A percentile compares a stretch with the other conserved stretches of the same genome.
These are phyloP conservation scores for Pseudocercospora pini-densiflorae DNA, from an alignment of 2,329 filamentous ascomycete genomes.

Conservation along the genomic window DNA sequence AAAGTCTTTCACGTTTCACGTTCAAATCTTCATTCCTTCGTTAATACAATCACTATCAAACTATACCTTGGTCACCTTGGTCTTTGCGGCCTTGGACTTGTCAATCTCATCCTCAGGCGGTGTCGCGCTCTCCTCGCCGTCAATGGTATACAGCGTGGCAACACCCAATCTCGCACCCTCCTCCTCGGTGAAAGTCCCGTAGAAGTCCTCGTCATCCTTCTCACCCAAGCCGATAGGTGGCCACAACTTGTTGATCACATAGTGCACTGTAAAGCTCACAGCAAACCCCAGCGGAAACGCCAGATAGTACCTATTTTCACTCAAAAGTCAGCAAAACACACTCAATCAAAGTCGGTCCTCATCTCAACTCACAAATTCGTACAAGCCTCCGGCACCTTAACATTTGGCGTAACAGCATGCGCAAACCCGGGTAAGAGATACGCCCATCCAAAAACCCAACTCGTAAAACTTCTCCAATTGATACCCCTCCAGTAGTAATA, in stretches of 20 bases:
- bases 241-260: slow-evolving; percentile 38
- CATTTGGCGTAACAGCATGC: slow-evolving; percentile 45
- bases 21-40: not conserved
- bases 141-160: slow-evolving; percentile 23
- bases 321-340: not conserved
- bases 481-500: slow-evolving; percentile 52
- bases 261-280: slow-evolving; percentile 45
- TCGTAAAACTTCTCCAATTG: slow-evolving; percentile 50
- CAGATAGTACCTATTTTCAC: slow-evolving; percentile 43
- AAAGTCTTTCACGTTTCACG: not conserved
- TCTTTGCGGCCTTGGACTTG: slow-evolving; percentile 4
- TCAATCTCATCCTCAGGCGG: slow-evolving; percentile 6
- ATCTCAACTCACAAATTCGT: slow-evolving; percentile 34
- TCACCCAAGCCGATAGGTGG: slow-evolving; percentile 40
- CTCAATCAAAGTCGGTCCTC: not conserved
- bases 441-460: slow-evolving; percentile 45
- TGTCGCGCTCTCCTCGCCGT: slow-evolving; percentile 13
- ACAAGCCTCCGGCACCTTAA: slow-evolving; percentile 44
- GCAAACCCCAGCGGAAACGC: slow-evolving; percentile 48
- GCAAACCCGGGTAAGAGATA: slow-evolving; percentile 45
- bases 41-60: not conserved
- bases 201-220: slow-evolving; percentile 42
- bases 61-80: slow-evolving; percentile 6
- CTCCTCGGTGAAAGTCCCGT: slow-evolving; percentile 40
- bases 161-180: slow-evolving; percentile 32